Conservation (phyloP, 83 land plant genomes). For the Isoetes engelmannii region DNA sequence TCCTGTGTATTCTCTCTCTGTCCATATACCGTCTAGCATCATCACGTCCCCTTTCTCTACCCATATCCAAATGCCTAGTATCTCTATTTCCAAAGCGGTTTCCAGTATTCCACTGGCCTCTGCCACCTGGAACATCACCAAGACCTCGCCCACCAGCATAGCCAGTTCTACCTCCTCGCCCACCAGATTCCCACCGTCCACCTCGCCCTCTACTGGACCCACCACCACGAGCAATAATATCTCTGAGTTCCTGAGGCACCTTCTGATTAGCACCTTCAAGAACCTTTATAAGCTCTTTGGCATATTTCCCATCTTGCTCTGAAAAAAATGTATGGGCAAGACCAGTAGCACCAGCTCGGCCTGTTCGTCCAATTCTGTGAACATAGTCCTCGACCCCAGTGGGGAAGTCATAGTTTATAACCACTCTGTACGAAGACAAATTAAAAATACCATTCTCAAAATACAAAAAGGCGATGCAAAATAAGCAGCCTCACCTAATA, state of each 20-base stretch:
- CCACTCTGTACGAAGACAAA: conserved; percentile 42
- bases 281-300: conserved; percentile 58
- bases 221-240: conserved; percentile 45
- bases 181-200: conserved; percentile 28
- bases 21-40: conserved; percentile 16
- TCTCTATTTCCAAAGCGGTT: not conserved
- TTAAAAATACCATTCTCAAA: not conserved
- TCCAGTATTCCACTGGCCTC: not conserved
- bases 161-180: conserved; percentile 22
- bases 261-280: conserved; percentile 69
- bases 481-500: conserved; percentile 44
- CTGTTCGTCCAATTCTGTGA: conserved; percentile 84
- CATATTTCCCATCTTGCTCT: conserved; percentile 64
- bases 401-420: conserved; percentile 73
- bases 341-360: conserved; percentile 84
- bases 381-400: conserved; percentile 78
- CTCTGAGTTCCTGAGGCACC: conserved; percentile 59
- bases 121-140: conserved; percentile 9
- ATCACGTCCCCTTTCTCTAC: conserved; percentile 18
- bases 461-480: not conserved
- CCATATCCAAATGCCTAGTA: conserved; percentile 3
- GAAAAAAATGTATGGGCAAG: conserved; percentile 59
- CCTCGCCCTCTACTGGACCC: conserved; percentile 35
- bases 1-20: conserved; percentile 26
- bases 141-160: conserved; percentile 21